These are phyloP conservation scores for Neurospora sp. DNA, from an alignment of 495 filamentous ascomycete genomes.

Conservation along the genomic window DNA sequence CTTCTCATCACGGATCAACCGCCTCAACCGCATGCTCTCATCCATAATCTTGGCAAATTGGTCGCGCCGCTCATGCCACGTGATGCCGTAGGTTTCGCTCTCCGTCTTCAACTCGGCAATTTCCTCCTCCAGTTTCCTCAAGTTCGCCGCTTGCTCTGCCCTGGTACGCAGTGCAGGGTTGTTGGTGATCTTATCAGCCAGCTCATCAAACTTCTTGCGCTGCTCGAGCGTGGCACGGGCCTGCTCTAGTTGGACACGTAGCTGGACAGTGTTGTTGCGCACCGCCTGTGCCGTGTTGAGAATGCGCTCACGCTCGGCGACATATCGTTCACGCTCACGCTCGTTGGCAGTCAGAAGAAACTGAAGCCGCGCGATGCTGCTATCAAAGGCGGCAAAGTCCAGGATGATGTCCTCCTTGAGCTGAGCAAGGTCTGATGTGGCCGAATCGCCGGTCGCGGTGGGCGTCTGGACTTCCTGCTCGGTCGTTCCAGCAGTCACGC, in stretches of 20 bases:
- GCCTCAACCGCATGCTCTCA: conserved; percentile 75
- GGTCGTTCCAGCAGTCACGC: conserved; percentile 16
- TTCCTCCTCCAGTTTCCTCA: conserved; percentile 75
- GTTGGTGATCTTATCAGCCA: conserved; percentile 77
- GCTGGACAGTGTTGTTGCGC: conserved; percentile 59
- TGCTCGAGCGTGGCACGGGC: conserved; percentile 66
- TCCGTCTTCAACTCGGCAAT: conserved; percentile 80
- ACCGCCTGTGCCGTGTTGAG: conserved; percentile 63
- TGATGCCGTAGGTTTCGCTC: conserved; percentile 67
- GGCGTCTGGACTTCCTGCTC: conserved; percentile 19
- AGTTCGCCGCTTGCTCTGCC: conserved; percentile 68
- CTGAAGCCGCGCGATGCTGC: conserved; percentile 78
- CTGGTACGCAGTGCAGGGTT: conserved; percentile 70
- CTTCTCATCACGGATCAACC: conserved; percentile 89
- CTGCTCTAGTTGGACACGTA: conserved; percentile 62
- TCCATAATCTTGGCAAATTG: conserved; percentile 89
- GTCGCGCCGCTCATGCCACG: conserved; percentile 76
- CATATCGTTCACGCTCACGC: conserved; percentile 78
- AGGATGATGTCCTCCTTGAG: conserved; percentile 75
- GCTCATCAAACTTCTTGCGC: conserved; percentile 76
- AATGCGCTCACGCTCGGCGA: conserved; percentile 68
- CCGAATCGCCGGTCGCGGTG: conserved; percentile 5
- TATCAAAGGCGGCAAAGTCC: conserved; percentile 86
- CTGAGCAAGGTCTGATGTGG: conserved; percentile 39
- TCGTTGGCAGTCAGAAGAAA: conserved; percentile 75